phyloP scores from a whole-genome alignment of 495 filamentous ascomycete genomes.

The Sordaria brevicollis region DNA sequence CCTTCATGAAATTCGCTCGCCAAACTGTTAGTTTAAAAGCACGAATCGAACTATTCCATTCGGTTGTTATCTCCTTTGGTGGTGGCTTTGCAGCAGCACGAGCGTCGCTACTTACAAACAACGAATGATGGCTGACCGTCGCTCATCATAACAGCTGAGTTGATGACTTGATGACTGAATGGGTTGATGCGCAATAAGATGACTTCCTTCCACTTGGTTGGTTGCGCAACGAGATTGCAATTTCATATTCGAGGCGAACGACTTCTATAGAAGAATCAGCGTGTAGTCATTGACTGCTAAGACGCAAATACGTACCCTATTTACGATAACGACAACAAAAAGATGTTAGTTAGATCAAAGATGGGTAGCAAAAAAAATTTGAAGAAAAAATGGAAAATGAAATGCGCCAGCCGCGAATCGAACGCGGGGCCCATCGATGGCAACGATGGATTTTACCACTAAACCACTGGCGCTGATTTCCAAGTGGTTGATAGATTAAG shows the following conservation, averaged over 20 bases:
- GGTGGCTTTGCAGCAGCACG: background rate
- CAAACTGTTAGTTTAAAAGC: too few species aligned
- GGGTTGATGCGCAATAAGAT: background rate
- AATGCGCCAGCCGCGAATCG: constrained; percentile 39
- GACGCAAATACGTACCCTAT: too few species aligned
- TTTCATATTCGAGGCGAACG: too few species aligned
- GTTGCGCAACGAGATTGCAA: too few species aligned
- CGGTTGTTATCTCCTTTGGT: background rate
- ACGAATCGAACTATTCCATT: background rate
- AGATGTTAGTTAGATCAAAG: background rate
- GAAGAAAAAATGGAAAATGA: constrained; percentile 1
- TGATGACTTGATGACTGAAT: too few species aligned
- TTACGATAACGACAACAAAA: background rate
- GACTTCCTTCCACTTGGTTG: background rate
- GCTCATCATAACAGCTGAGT: too few species aligned
- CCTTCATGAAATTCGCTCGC: too few species aligned
- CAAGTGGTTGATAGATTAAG: background rate
- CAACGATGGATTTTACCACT: constrained; percentile 46
- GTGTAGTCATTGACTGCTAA: too few species aligned
- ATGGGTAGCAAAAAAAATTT: background rate
- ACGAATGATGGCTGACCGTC: background rate
- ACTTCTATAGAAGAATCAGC: too few species aligned
- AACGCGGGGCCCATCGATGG: constrained; percentile 44
- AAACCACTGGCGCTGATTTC: constrained; percentile 28
- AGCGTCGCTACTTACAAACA: background rate